Evolutionary conservation across 176 grass and related monocot genomes (phyloP).

Genomic region (Zoysia pacifica): DNA sequence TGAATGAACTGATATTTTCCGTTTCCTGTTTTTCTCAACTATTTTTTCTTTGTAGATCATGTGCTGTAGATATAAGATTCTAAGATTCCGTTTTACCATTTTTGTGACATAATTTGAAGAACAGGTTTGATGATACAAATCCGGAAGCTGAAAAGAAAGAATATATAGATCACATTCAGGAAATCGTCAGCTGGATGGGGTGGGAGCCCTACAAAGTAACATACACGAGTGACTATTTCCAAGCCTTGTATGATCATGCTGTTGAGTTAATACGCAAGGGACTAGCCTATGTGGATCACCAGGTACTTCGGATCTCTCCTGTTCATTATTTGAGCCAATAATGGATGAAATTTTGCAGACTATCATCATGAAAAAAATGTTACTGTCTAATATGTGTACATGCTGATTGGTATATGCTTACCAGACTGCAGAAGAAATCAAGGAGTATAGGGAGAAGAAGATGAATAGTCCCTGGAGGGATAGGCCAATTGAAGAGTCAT

Average conservation of each 20-base stretch:
- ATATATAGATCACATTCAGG: constrained; percentile 95
- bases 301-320: constrained; percentile 51
- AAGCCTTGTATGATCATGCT: constrained; percentile 85
- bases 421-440: constrained; percentile 88
- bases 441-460: constrained; percentile 94
- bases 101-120: constrained; percentile 27
- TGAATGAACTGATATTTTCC: neutral
- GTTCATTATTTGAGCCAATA: constrained; percentile 24
- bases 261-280: constrained; percentile 87
- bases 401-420: constrained; percentile 40
- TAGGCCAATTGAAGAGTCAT: constrained; percentile 76
- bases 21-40: neutral
- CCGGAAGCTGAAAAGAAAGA: constrained; percentile 98
- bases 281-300: constrained; percentile 96
- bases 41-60: constrained; percentile 13
- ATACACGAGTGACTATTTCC: constrained; percentile 97
- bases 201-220: constrained; percentile 98
- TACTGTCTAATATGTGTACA: constrained; percentile 9
- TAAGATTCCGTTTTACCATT: constrained; percentile 8
- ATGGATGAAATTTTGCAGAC: constrained; percentile 12
- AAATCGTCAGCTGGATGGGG: constrained; percentile 91
- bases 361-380: constrained; percentile 16
- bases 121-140: constrained; percentile 98
- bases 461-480: constrained; percentile 97
- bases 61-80: neutral